Base-by-base conservation (phyloP, 73 alveolate genomes). In the Paramecium biaurelia region DNA sequence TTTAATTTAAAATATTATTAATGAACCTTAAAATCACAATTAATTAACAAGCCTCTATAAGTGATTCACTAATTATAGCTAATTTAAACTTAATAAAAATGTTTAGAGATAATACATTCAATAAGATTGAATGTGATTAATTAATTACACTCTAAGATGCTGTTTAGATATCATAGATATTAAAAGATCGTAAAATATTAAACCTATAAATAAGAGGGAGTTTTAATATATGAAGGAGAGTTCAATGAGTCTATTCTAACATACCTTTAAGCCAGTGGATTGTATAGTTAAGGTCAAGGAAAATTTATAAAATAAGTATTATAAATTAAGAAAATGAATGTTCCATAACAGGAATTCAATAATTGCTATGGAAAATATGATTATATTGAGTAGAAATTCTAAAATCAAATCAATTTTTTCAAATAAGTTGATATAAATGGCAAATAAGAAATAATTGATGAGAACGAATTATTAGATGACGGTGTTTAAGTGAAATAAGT, bases 391-490 rank as follows among this genome's bases (percentile, higher is more conserved):
- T 79, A 43, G 34, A 41, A 79, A 23, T 79, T 21, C 28, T 3
- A 37, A 21, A 79, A 79, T 20, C 45, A 26, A 26, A 63, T 32
- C n/a, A 79, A 79, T 79, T 34, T 23, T n/a, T 79, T 79, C 74
- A 24, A 79, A 26, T 43, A 43, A 47, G 74, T 42, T 2, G 56
- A 43, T 43, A 41, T 41, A 5, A 57, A 82, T 56, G 92, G 58
- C 49, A 53, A 53, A 53, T 93, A 70, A 37, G 96, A 85, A 42
- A 34, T 68, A 24, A 96, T 96, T 42, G 95, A 96, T 70, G 99
- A 96, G 68, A 97, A 95, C 72, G 97, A 95, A 41, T 92, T 96
- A 42, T 38, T 95, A 58, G 68, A 94, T 56, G 97, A 95, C 67
- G 95, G 89, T 7, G 92, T 89, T 23, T 47, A 85, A 57, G 85